Evolutionary conservation across 495 filamentous ascomycete species (phyloP).

Genomic region (Penicillium salamii): DNA sequence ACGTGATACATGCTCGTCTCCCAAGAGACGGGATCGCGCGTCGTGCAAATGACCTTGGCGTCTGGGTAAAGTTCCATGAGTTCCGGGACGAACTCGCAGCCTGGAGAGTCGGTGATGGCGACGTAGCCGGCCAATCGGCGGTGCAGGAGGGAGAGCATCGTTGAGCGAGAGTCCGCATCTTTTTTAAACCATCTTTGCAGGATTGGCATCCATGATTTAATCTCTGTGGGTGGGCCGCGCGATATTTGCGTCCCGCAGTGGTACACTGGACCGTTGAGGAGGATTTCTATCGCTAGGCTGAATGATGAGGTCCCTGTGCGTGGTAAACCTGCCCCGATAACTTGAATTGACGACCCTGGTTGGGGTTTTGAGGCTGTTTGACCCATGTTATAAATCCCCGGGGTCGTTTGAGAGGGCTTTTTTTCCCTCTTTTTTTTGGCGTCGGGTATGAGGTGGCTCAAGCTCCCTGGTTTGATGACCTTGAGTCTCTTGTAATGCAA

Average conservation of each 20-base stretch:
- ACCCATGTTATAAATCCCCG: slow-evolving; percentile 12
- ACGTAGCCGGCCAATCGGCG: slow-evolving; percentile 9
- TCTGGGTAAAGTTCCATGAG: slow-evolving; percentile 15
- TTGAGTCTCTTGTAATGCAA: no score
- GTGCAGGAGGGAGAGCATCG: slow-evolving; percentile 7
- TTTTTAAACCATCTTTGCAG: slow-evolving; percentile 4
- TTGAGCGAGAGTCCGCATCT: background rate
- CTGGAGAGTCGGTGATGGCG: slow-evolving; percentile 14
- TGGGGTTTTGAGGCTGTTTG: slow-evolving; percentile 16
- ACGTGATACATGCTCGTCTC: slow-evolving; percentile 11
- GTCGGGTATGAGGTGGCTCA: background rate
- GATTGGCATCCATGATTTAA: slow-evolving; percentile 12
- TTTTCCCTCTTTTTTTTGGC: background rate
- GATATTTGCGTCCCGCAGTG: slow-evolving; percentile 19
- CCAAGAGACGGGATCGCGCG: slow-evolving; percentile 11
- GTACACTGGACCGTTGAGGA: slow-evolving; percentile 33
- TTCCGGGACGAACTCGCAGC: slow-evolving; percentile 11
- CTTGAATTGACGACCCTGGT: slow-evolving; percentile 27
- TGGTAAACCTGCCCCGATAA: slow-evolving; percentile 48
- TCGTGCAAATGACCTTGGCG: slow-evolving; percentile 14
- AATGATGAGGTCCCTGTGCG: slow-evolving; percentile 49
- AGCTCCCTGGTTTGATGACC: background rate
- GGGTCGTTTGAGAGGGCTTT: background rate
- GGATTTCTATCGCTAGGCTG: slow-evolving; percentile 37
- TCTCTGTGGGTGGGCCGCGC: slow-evolving; percentile 9